Conservation (phyloP, 169 alveolate genomes). For the Pseudocohnilembus persalinus region DNA sequence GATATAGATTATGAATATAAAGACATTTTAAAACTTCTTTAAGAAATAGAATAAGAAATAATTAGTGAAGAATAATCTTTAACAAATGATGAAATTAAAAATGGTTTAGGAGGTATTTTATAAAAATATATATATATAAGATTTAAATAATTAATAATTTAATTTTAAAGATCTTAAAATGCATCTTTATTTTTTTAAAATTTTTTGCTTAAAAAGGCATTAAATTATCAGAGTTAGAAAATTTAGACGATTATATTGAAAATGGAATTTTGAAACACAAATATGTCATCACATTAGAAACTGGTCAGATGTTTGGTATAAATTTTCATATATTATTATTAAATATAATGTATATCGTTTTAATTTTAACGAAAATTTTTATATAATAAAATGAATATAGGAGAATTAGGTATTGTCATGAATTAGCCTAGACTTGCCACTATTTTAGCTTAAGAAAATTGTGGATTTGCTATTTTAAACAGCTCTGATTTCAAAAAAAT, state of each 20-base stretch:
- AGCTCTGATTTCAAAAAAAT: not conserved
- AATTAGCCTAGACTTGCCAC: not conserved
- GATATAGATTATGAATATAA: no score
- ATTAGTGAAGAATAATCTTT: no score
- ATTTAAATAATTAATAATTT: no score
- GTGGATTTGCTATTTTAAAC: not conserved
- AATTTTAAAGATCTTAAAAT: no score
- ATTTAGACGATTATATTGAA: not conserved
- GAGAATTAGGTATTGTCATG: not conserved
- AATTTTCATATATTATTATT: no score
- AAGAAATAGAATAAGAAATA: no score
- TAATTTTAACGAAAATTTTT: not conserved
- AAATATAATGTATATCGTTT: no score
- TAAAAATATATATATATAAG: no score
- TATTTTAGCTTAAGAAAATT: not conserved
- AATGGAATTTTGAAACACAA: not conserved
- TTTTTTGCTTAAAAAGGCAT: not conserved
- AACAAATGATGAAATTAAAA: not conserved
- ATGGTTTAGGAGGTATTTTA: not conserved
- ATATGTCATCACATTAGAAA: not conserved
- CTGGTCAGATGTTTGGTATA: not conserved
- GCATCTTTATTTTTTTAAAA: no score
- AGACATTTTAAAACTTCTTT: no score
- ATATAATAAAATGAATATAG: not conserved
- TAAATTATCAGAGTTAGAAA: not conserved